Evolutionary conservation across 2,329 filamentous ascomycete genomes (phyloP).

Genomic region (Aureobasidium sp.): DNA sequence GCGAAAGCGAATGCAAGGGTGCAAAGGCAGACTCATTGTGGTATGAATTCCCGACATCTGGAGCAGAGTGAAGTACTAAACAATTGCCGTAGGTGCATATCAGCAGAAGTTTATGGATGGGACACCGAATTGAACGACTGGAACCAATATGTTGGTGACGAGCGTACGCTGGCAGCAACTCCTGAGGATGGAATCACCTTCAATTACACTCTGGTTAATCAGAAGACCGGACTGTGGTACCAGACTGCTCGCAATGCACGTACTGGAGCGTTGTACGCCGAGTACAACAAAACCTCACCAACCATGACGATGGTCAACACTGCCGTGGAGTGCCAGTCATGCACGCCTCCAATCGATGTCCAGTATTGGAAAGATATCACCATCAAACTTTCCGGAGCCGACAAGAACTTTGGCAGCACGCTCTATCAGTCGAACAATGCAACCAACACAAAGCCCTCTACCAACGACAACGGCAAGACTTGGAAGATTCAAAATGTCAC

Average conservation of each 20-base stretch:
- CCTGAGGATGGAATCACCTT: conserved; percentile 23
- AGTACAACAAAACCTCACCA: conserved; percentile 7
- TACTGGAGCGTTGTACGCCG: not conserved
- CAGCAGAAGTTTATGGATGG: conserved; percentile 24
- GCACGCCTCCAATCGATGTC: conserved; percentile 2
- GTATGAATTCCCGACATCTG: not conserved
- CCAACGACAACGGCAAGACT: conserved; percentile 15
- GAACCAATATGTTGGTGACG: conserved; percentile 23
- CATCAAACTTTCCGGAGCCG: conserved; percentile 13
- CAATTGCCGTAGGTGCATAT: conserved; percentile 18
- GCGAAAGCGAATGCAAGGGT: conserved; percentile 22
- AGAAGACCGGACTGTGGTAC: conserved; percentile 22
- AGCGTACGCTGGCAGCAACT: conserved; percentile 21
- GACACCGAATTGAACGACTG: conserved; percentile 15
- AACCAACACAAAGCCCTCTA: not conserved
- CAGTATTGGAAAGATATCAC: conserved; percentile 17
- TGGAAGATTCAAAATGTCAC: conserved; percentile 18
- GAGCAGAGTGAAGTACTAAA: not conserved
- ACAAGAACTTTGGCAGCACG: conserved; percentile 13
- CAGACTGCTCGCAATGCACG: conserved; percentile 16
- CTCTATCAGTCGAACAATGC: conserved; percentile 8
- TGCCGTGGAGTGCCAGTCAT: conserved; percentile 16
- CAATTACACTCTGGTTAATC: conserved; percentile 25
- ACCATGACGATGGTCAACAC: conserved; percentile 14
- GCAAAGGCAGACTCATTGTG: conserved; percentile 21